Evolutionary conservation across 768 basidiomycete genomes (phyloP).

Genomic region (Lentinula sp.): DNA sequence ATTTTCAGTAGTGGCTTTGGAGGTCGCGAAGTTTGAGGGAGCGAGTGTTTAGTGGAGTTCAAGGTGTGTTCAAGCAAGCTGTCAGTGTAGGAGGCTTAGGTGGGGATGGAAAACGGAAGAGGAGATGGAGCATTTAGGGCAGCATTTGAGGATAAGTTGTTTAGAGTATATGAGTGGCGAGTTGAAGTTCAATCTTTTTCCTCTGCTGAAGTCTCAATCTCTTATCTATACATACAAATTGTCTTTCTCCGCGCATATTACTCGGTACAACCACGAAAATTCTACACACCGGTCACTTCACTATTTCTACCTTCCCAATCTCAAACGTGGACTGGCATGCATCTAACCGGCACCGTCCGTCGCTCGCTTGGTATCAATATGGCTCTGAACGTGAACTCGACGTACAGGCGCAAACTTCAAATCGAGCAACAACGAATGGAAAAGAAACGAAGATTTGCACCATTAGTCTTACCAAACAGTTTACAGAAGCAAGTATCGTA

Average conservation of each 20-base stretch:
- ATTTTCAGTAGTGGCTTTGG: constrained; percentile 89
- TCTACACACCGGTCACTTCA: constrained; percentile 95
- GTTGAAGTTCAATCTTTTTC: constrained; percentile 20
- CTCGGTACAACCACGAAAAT: constrained; percentile 89
- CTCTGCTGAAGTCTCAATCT: neutral
- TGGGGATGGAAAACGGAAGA: constrained; percentile 94
- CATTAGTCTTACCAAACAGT: constrained; percentile 81
- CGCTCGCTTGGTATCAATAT: constrained; percentile 82
- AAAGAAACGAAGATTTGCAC: constrained; percentile 55
- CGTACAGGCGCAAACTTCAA: constrained; percentile 55
- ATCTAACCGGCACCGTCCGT: constrained; percentile 88
- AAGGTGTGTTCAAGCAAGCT: constrained; percentile 96
- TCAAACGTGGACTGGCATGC: constrained; percentile 87
- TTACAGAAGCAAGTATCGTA: constrained; percentile 90
- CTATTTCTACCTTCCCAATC: constrained; percentile 62
- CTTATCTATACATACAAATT: constrained; percentile 51
- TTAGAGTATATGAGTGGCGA: constrained; percentile 93
- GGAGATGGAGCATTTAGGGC: constrained; percentile 95
- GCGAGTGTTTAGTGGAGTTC: constrained; percentile 96
- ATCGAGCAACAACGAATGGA: constrained; percentile 63
- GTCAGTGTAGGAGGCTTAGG: constrained; percentile 32
- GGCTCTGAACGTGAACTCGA: constrained; percentile 76
- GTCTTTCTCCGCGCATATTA: constrained; percentile 97
- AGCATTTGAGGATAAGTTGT: constrained; percentile 96
- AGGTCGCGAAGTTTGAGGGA: constrained; percentile 98